Base-by-base conservation (phyloP, 176 grass and related monocot species). In the Tillandsia fasciculata region DNA sequence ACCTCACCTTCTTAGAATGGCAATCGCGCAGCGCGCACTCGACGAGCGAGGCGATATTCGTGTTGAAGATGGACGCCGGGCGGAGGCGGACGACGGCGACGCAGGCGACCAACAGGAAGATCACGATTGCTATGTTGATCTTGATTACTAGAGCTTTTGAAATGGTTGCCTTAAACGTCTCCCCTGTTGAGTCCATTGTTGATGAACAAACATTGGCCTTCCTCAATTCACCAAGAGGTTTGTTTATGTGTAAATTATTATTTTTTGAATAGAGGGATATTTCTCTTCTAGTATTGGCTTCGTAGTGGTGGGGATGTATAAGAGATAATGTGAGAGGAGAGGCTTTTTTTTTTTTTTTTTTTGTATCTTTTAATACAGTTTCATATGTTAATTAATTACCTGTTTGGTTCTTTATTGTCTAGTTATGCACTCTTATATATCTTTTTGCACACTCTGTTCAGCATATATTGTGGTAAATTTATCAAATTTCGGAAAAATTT, bases 1-100 rank as follows among this genome's bases (percentile, higher is more conserved):
- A 97, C 93, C 93, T 90, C 92, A 97, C 93, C 89, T 90, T 92
- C 79, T 83, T 83, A 69, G 79, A 76, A 74, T 78, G 89, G 54
- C 83, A 79, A 78, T 83, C 84, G 70, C 68, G 81, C 54, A 83
- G 75, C 80, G 86, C 80, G 71, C 93, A 97, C 20, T 76, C 81
- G 64, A 82, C 83, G 53, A 97, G 81, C 14, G 89, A 89, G 3
- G 89, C 24, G 23, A 81, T 68, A 42, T 77, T 51, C 27, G 12
- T 52, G 73, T 85, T 78, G 69, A 78, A 76, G 68, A 83, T 10
- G 54, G 28, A 61, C 1, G 82, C 88, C 70, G 84, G 91, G 20
- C 81, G 89, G 29, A 89, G 87, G 77, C 92, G 63, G 71, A 96
- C 77, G 64, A 93, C 86, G 22, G 76, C 81, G 70, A 97, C 69